A percentile compares a stretch with the other conserved stretches of the same genome.
These are phyloP conservation scores for Byssothecium circinans DNA, from an alignment of 2,329 filamentous ascomycete species.

Conservation along the genomic window DNA sequence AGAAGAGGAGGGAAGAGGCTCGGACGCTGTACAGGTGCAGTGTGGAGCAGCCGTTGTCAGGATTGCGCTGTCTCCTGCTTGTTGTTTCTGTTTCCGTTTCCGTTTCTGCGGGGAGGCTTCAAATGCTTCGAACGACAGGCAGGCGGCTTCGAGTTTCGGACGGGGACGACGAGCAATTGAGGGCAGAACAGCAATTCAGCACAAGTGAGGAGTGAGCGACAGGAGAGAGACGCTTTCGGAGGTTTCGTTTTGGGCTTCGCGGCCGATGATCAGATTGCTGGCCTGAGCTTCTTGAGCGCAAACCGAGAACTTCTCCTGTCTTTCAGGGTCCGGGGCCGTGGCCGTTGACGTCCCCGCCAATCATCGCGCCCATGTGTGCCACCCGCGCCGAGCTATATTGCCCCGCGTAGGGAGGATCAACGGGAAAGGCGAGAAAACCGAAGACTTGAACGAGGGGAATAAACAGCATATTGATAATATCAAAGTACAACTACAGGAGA, in stretches of 20 bases:
- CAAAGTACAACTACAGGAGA: too few relatives aligned
- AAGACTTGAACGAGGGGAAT: too few relatives aligned
- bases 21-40: not conserved
- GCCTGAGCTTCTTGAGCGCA: not conserved
- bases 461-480: too few relatives aligned
- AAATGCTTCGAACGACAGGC: too few relatives aligned
- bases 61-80: not conserved
- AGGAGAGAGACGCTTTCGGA: not conserved
- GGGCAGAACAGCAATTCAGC: too few relatives aligned
- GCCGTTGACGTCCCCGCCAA: slow-evolving; percentile 3
- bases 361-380: slow-evolving; percentile 5
- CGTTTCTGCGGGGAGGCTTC: slow-evolving; percentile 4
- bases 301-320: not conserved
- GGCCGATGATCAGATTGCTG: not conserved
- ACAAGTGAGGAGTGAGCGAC: too few relatives aligned
- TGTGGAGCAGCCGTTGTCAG: not conserved
- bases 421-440: too few relatives aligned
- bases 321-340: not conserved
- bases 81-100: too few relatives aligned
- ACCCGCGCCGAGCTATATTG: not conserved
- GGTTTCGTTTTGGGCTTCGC: not conserved
- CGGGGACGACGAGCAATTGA: too few relatives aligned
- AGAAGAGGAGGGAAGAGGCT: not conserved
- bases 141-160: too few relatives aligned
- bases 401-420: too few relatives aligned